Base-by-base conservation (phyloP, 257 asterid genomes). In the Cynanchum wilfordii region DNA sequence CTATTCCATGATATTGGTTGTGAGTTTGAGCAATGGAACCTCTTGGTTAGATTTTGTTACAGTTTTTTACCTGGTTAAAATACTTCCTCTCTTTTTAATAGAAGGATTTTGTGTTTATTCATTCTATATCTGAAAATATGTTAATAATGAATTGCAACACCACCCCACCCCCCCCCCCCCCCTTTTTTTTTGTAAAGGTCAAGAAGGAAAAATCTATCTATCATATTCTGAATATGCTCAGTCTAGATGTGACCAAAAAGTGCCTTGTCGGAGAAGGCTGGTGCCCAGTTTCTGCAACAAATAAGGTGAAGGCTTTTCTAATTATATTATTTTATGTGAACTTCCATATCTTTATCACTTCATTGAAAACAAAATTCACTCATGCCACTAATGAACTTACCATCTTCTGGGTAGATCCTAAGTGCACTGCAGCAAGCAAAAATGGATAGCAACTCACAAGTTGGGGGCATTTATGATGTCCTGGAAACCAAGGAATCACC, bases 191-290 rank as follows among this genome's bases (percentile, higher is more conserved):
- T 76, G 54, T 80, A 71, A 76, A 87, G 93, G 89, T 85, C 77
- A 87, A 80, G 78, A 79, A 75, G 82, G 90, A 85, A 76, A 85
- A 82, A 74, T 80, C 84, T 29, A 52, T 84, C 57, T 85, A 84
- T 83, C 89, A 87, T 79, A 73, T 80, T 25, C 70, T 87, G 76
- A 87, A 87, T 76, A 85, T 87, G 93, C 82, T 87, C 76, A 87
- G 79, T 68, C 59, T 85, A 75, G 90, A 87, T 72, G 93, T 87
- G 80, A 85, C 89, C 71, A 84, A 82, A 78, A 84, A 85, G 77
- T 86, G 93, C 84, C 86, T 87, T 52, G 90, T 87, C 17, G 90
- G 90, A 68, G 89, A 87, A 81, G 93, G 93, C n/a, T 87, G 93
- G 93, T 85, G 90, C 79, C 93, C 93, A 65, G 83, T 82, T 47